phyloP scores from a whole-genome alignment of 345 rosid genomes.

The Lepidium sativum region DNA sequence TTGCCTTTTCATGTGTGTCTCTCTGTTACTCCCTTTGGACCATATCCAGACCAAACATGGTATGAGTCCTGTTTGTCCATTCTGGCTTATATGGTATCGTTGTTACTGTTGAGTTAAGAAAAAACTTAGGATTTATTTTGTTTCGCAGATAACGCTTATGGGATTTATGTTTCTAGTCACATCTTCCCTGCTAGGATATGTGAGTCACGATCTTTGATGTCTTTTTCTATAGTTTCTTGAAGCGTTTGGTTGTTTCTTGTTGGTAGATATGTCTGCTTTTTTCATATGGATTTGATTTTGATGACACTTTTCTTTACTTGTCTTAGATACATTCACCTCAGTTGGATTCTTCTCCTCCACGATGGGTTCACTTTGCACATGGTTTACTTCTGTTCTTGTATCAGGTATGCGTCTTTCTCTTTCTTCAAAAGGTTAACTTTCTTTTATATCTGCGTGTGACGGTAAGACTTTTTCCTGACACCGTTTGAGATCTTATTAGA shows the following conservation, averaged over 20 bases:
- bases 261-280: neutral
- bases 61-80: constrained; percentile 21
- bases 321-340: constrained; percentile 32
- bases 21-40: constrained; percentile 21
- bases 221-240: constrained; percentile 1
- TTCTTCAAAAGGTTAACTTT: neutral
- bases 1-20: constrained; percentile 18
- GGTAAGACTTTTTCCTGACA: neutral
- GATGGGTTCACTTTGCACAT: constrained; percentile 96
- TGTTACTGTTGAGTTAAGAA: neutral
- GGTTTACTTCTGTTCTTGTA: constrained; percentile 90
- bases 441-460: neutral
- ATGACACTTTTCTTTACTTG: constrained; percentile 3
- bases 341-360: constrained; percentile 86
- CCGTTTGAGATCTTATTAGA: constrained; percentile 31
- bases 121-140: neutral
- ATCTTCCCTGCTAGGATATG: constrained; percentile 83
- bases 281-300: neutral
- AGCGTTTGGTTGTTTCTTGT: neutral
- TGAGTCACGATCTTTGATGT: constrained; percentile 36
- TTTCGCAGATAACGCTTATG: constrained; percentile 71
- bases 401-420: constrained; percentile 49
- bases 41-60: constrained; percentile 87
- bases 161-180: constrained; percentile 83
- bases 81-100: neutral